Evolutionary conservation across 345 rosid genomes (phyloP).

Genomic region (Durio zibethinus): DNA sequence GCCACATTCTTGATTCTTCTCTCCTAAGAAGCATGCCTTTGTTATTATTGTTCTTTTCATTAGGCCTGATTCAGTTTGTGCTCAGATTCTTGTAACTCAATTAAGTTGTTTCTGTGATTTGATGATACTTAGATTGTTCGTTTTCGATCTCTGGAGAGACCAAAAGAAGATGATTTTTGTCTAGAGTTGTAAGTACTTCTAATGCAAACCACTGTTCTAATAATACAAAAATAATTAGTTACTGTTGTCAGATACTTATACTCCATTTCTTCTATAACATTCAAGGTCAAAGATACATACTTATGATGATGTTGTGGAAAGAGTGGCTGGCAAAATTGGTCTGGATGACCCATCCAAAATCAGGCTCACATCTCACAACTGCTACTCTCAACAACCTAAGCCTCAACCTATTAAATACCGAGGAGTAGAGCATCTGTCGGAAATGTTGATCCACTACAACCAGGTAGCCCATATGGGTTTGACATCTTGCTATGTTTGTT

Average conservation of each 20-base stretch:
- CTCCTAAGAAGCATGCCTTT: background rate
- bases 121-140: slow-evolving; percentile 57
- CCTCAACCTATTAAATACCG: slow-evolving; percentile 87
- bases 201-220: background rate
- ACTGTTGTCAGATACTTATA: slow-evolving; percentile 17
- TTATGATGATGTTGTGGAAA: slow-evolving; percentile 88
- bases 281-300: slow-evolving; percentile 81
- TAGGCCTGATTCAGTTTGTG: background rate
- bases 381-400: slow-evolving; percentile 98
- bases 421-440: slow-evolving; percentile 82
- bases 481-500: background rate
- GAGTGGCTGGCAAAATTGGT: slow-evolving; percentile 78
- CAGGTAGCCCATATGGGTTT: slow-evolving; percentile 48
- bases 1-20: background rate
- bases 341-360: slow-evolving; percentile 86
- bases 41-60: background rate
- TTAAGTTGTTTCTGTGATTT: slow-evolving; percentile 22
- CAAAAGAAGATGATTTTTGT: slow-evolving; percentile 85
- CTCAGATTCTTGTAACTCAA: background rate
- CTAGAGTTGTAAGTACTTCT: slow-evolving; percentile 75
- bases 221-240: background rate
- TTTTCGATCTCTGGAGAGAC: slow-evolving; percentile 82
- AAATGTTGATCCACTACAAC: slow-evolving; percentile 91
- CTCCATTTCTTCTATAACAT: slow-evolving; percentile 20
- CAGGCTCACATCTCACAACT: slow-evolving; percentile 95